A percentile compares a stretch with the other conserved stretches of the same genome.
Conservation (phyloP, 495 filamentous ascomycete species). For the Penicillium verhagenii region DNA sequence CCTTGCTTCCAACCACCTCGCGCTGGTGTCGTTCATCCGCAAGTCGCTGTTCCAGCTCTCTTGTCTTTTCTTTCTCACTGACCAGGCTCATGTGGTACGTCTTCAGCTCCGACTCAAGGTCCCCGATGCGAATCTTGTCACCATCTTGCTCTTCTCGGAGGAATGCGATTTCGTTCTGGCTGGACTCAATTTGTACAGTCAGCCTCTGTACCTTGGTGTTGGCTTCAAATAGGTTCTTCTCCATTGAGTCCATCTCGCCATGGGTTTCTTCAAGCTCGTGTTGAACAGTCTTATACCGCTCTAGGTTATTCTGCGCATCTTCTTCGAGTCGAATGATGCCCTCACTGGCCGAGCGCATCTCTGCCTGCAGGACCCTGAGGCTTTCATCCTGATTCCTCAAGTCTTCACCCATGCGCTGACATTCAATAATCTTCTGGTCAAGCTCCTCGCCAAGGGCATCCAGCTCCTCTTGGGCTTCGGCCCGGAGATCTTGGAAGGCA, state of each 20-base stretch:
- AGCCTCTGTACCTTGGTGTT: slow-evolving; percentile 83
- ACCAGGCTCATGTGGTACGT: slow-evolving; percentile 67
- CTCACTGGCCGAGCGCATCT: slow-evolving; percentile 89
- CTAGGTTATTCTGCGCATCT: slow-evolving; percentile 65
- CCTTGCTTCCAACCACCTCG: slow-evolving; percentile 78
- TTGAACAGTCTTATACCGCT: slow-evolving; percentile 70
- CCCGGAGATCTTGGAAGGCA: slow-evolving; percentile 73
- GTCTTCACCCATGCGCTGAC: slow-evolving; percentile 66
- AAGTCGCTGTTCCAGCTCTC: slow-evolving; percentile 75
- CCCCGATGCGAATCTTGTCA: slow-evolving; percentile 97
- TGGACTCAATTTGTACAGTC: slow-evolving; percentile 86
- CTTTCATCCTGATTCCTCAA: slow-evolving; percentile 60
- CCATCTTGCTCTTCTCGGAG: slow-evolving; percentile 94
- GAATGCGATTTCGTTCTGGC: slow-evolving; percentile 91
- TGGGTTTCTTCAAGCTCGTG: slow-evolving; percentile 73
- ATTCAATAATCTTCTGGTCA: slow-evolving; percentile 69
- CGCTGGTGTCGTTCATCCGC: slow-evolving; percentile 79
- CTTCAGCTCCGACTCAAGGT: slow-evolving; percentile 79
- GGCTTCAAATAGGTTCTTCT: slow-evolving; percentile 71
- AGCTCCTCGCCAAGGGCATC: slow-evolving; percentile 77
- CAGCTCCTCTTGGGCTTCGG: slow-evolving; percentile 81
- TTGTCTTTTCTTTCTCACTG: slow-evolving; percentile 76
- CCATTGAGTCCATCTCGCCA: slow-evolving; percentile 72
- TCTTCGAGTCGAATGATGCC: slow-evolving; percentile 82
- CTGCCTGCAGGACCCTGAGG: slow-evolving; percentile 78